Conservation (phyloP, 2,329 filamentous ascomycete genomes). For the Sporothrix dimorphospora region DNA sequence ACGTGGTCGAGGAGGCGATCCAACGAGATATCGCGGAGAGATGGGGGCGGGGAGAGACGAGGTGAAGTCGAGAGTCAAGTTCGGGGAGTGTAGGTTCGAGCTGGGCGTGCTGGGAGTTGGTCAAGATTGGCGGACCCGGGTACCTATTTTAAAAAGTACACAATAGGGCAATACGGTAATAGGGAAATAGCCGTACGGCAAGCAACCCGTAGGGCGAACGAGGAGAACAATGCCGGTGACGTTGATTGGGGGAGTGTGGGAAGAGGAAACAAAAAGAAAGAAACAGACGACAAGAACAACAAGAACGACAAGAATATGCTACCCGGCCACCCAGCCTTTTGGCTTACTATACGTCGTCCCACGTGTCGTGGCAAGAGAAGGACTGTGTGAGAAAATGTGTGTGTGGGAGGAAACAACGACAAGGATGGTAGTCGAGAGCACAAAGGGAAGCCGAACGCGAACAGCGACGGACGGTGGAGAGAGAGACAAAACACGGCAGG, state of each 20-base stretch:
- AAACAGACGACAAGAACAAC: neutral
- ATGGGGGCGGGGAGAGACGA: neutral
- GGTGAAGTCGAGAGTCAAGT: neutral
- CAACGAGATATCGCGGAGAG: neutral
- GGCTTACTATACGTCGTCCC: neutral
- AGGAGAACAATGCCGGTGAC: neutral
- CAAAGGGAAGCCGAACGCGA: neutral
- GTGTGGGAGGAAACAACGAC: neutral
- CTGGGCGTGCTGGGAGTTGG: neutral
- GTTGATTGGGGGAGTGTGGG: neutral
- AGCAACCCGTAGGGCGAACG: neutral
- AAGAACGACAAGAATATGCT: neutral
- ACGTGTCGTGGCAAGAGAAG: neutral
- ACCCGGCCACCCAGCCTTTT: neutral
- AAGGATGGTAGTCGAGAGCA: neutral
- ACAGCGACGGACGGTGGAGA: neutral
- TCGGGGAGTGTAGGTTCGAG: neutral
- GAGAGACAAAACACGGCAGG: neutral
- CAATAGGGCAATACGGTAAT: neutral
- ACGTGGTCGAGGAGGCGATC: neutral
- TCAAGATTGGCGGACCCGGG: neutral
- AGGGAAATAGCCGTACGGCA: neutral
- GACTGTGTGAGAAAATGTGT: neutral
- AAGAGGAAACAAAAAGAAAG: neutral
- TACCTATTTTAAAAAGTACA: conserved; percentile 5